These are phyloP conservation scores for Backusella tarrabulga DNA, from an alignment of 192 early-diverging fungal genomes.

Conservation along the genomic window DNA sequence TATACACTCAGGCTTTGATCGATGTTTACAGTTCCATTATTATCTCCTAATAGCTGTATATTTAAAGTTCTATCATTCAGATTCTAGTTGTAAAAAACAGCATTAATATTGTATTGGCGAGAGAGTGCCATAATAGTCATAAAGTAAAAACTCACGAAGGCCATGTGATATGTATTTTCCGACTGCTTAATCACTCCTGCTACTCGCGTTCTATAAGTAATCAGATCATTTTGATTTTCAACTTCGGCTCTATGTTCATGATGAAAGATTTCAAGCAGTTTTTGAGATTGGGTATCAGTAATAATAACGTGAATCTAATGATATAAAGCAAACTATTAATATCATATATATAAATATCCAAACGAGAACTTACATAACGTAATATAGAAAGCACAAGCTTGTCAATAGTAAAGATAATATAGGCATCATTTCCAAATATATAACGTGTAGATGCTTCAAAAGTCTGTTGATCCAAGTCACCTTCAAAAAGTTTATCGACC, in stretches of 20 bases:
- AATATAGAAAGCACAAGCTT: conserved; percentile 75
- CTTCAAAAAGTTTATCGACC: conserved; percentile 59
- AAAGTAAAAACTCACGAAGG: neutral
- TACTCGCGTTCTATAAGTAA: conserved; percentile 2
- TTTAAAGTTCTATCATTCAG: conserved; percentile 9
- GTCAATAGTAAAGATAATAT: conserved; percentile 84
- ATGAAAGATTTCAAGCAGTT: conserved; percentile 66
- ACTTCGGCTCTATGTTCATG: conserved; percentile 31
- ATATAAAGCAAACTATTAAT: neutral
- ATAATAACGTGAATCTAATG: conserved; percentile 14
- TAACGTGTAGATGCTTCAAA: conserved; percentile 87
- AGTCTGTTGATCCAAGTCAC: conserved; percentile 50
- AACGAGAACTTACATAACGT: conserved; percentile 60
- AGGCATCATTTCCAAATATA: conserved; percentile 85
- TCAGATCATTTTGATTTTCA: neutral
- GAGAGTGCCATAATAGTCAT: neutral
- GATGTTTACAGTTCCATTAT: neutral
- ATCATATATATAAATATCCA: neutral
- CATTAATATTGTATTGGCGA: neutral
- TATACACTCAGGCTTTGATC: conserved; percentile 11
- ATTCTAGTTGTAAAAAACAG: conserved; percentile 1
- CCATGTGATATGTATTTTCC: conserved; percentile 2
- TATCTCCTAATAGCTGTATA: conserved; percentile 22
- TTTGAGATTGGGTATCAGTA: conserved; percentile 59
- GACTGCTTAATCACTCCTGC: neutral